Base-by-base conservation (phyloP, 192 early-diverging fungal species). In the Coemansia sp. region DNA sequence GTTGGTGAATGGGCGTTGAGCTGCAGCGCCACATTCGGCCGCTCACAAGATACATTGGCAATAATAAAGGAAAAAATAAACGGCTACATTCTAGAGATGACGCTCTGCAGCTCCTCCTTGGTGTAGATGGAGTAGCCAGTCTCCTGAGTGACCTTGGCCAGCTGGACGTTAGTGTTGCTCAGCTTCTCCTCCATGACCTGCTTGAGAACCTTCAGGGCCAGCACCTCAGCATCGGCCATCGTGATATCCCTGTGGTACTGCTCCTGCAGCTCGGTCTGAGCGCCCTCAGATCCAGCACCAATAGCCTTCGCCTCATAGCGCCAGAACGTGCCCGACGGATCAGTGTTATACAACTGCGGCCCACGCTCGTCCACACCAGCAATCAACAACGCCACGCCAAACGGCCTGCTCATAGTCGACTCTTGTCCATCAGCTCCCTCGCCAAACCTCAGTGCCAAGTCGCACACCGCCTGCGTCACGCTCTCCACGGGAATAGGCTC, bases 131-230 rank as follows among this genome's bases (percentile, higher is more conserved):
- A 87, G 86, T 92, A 99, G 27, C 94, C 93, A 0, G 82, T 71
- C 52, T 91, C 74, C 66, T 57, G 29, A 7, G 96, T 97, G 9
- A 98, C 93, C 43, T 93, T 89, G 3, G 96, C 95, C 34, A 99
- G 76, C 86, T 99, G 92, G 11, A 99, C 96, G 80, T 99, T 99
- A 12, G 90, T 91, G 67, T 92, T 91, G 80, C 90, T 97, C 42
- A 99, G 88, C 85, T 99, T 99, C 86, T 99, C 98, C 80, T 99
- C 98, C 97, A 99, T 99, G 22, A 99, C 98, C 75, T 95, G 91
- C 89, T 99, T 99, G 42, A 99, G 85, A 18, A 98, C 94, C 88
- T 96, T 98, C 43, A 99, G 89, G 24, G 97, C 91, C 65, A 98
- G 77, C 8, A 88, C 85, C 78, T 95, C 91, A 8, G 97, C 98